Evolutionary conservation across 139 green algal genomes (phyloP), one percentile per base, ranked within the genome.

Genomic region (Gonium pectorale): DNA sequence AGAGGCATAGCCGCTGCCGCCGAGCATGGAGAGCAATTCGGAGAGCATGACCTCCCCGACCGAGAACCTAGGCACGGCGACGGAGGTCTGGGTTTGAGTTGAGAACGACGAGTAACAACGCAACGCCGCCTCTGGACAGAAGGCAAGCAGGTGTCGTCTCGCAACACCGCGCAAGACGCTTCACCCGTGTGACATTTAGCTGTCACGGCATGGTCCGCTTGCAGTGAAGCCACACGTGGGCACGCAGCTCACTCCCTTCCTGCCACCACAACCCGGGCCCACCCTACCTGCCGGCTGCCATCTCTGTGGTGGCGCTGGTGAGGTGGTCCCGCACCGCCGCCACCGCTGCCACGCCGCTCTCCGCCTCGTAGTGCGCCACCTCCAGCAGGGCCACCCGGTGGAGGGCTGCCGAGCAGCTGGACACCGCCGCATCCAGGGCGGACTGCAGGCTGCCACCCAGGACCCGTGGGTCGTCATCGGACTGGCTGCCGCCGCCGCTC

Each of bases 311-410:
- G 3, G 44, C 62, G 26, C 78, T 56, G 1, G 59, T 37, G 44
- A 84, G 64, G 21, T 74, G 62, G 11, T 27, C 46, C 62, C 78
- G 62, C 63, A 84, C 44, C 62, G 43, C 78, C 29, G 2, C 78
- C 78, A 84, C 62, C 31, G 33, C 63, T 0, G 11, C 78, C 63
- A 60, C 78, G 6, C 78, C 62, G 0, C 35, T 31, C 27, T 75
- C 78, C 33, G 46, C 78, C 63, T 84, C 78, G 29, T 52, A 46
- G 44, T 84, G 78, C 8, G 78, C 62, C 33, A 84, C 44, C 78
- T 84, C 44, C 63, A 84, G 78, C 31, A 84, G 78, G 13, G 62
- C 78, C 44, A 67, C 5, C 21, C 63, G 62, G 46, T 84, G 78
- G 33, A 84, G 44, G 22, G 78, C 78, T 3, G 78, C 78, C 13